phyloP scores from a whole-genome alignment of 108 stramenopile genomes.

The Chaetoceros muelleri region DNA sequence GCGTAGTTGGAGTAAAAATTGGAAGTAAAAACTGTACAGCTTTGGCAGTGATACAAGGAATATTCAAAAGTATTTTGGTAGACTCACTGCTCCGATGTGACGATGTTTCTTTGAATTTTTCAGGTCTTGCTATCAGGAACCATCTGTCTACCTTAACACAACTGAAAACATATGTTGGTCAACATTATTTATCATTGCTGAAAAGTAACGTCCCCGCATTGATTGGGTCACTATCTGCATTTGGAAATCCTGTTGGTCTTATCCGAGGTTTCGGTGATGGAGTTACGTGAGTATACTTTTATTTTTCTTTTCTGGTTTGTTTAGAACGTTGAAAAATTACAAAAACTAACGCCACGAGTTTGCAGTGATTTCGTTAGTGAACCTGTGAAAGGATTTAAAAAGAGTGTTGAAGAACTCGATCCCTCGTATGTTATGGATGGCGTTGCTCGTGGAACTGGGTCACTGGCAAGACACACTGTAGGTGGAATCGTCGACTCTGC shows the following conservation, averaged over 20 bases:
- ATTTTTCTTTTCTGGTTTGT: neutral
- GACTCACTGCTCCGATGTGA: slow-evolving; percentile 59
- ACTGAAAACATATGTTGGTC: slow-evolving; percentile 36
- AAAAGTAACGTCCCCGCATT: slow-evolving; percentile 71
- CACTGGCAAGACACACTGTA: slow-evolving; percentile 77
- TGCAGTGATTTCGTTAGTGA: slow-evolving; percentile 65
- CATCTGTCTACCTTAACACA: slow-evolving; percentile 45
- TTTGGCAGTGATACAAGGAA: slow-evolving; percentile 46
- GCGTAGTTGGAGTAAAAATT: slow-evolving; percentile 47
- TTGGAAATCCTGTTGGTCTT: slow-evolving; percentile 86
- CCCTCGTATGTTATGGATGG: slow-evolving; percentile 73
- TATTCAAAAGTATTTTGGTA: slow-evolving; percentile 65
- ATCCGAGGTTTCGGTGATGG: slow-evolving; percentile 76
- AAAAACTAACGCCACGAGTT: too few species aligned
- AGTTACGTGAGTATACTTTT: slow-evolving; percentile 18
- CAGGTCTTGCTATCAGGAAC: slow-evolving; percentile 47
- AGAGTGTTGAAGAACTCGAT: slow-evolving; percentile 65
- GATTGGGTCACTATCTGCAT: slow-evolving; percentile 69
- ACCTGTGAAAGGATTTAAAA: slow-evolving; percentile 71
- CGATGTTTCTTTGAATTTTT: slow-evolving; percentile 53
- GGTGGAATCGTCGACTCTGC: slow-evolving; percentile 85
- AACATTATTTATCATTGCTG: slow-evolving; percentile 69
- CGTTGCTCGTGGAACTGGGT: slow-evolving; percentile 74
- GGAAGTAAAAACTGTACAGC: slow-evolving; percentile 59
- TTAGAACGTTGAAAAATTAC: neutral